Evolutionary conservation across 163 green algal species (phyloP).

Genomic region (Chloroidium sp.): DNA sequence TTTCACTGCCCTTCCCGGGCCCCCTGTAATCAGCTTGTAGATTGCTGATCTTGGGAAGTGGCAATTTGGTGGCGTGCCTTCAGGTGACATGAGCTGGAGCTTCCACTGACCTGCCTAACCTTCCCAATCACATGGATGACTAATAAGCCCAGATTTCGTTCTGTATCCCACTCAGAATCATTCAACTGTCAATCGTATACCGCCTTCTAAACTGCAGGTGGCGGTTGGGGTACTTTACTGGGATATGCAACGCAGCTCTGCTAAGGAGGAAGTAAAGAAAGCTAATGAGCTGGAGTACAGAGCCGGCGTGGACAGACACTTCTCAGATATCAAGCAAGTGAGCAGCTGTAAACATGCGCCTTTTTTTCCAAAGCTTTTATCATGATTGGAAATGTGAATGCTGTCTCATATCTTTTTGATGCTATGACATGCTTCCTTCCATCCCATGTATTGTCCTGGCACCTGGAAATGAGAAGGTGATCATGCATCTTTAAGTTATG

Average conservation of each 20-base stretch:
- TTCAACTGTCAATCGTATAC: too few species aligned
- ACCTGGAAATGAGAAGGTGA: too few species aligned
- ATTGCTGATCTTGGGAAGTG: not conserved
- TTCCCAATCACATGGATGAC: not conserved
- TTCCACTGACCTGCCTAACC: not conserved
- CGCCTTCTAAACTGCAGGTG: slow-evolving; percentile 14
- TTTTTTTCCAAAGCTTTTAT: too few species aligned
- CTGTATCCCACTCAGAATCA: too few species aligned
- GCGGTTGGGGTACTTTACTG: slow-evolving; percentile 23
- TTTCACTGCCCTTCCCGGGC: not conserved
- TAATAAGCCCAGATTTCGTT: too few species aligned
- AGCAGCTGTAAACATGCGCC: too few species aligned
- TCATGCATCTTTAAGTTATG: too few species aligned
- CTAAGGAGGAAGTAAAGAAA: slow-evolving; percentile 37
- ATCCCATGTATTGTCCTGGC: too few species aligned
- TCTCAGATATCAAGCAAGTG: too few species aligned
- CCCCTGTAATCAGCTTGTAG: not conserved
- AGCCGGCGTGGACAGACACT: not conserved
- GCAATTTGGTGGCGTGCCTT: not conserved
- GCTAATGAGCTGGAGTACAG: slow-evolving; percentile 16
- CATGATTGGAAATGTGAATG: too few species aligned
- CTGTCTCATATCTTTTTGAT: too few species aligned
- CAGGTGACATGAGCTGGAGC: not conserved
- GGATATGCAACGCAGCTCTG: slow-evolving; percentile 31
- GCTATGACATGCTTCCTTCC: too few species aligned